Evolutionary conservation across 2,329 filamentous ascomycete species (phyloP), one percentile per base, ranked within the genome.

Genomic region (Ophiostoma sp.): DNA sequence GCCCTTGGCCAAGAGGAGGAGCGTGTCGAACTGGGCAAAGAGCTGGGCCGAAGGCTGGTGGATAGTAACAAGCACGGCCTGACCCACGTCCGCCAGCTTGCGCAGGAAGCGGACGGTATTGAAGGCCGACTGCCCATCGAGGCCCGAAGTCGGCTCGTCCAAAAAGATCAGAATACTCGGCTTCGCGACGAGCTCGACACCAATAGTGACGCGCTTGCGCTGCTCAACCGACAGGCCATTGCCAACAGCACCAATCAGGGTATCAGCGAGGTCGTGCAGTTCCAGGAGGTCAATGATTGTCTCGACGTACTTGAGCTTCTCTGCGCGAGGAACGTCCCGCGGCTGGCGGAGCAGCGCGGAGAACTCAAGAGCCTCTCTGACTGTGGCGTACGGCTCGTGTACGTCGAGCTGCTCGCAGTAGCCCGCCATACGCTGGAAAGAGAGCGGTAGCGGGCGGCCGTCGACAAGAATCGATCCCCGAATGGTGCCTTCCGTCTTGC

Each of bases 1-100:
- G 70, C 92, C 92, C 77, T 94, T 87, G 2, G 27, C 27, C 27
- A 96, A 83, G 2, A 96, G 83, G 4, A 96, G 80, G 1, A 97
- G 83, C 12, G 92, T 85, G 75, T 96, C 92, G 72, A 96, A 97
- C 77, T 93, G 89, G 77, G 95, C 91, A 73, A 97, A 96, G 0
- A 96, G 82, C 0, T 90, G 88, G 16, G 91, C 90, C 72, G 93
- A 94, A 1, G 93, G 92, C 76, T 96, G 93, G 76, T 96, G 93
- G 71, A 96, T 96, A 0, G 93, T 96, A 79, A 92, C 95, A 3
- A 96, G 84, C 72, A 96, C 92, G 9, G 92, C 92, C 76, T 96
- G 93, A 1, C 92, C 93, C 2, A 90, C 89, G n/a, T 84, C 82
- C 65, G 89, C 87, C 5, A 92, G 83, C 78, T 92, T 92, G 74